These are phyloP conservation scores for Leucoagaricus sp. DNA, from an alignment of 1,284 basidiomycete genomes.

Conservation along the genomic window DNA sequence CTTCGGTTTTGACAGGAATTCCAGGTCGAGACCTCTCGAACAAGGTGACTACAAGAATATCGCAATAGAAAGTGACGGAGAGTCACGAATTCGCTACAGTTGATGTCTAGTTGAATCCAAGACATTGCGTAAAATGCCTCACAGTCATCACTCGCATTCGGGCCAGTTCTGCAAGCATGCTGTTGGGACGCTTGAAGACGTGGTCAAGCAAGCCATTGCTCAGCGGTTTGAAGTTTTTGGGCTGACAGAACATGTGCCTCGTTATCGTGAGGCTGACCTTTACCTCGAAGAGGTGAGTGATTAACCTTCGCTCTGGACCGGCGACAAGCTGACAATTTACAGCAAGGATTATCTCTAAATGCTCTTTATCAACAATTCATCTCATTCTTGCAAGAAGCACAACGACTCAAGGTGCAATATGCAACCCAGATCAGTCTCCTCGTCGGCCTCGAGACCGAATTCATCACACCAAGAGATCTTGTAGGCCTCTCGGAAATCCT, in stretches of 20 bases:
- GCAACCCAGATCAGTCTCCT: conserved; percentile 72
- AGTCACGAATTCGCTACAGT: too few species aligned
- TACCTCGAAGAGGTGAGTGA: conserved; percentile 96
- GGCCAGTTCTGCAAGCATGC: conserved; percentile 98
- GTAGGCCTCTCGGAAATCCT: conserved; percentile 56
- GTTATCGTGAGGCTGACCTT: conserved; percentile 78
- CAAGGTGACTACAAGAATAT: too few species aligned
- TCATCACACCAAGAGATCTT: conserved; percentile 73
- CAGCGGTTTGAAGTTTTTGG: conserved; percentile 86
- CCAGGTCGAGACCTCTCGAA: too few species aligned
- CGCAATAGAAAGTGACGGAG: too few species aligned
- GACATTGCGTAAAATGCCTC: conserved; percentile 58
- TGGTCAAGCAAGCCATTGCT: conserved; percentile 77
- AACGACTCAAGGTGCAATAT: conserved; percentile 66
- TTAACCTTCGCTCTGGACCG: background rate
- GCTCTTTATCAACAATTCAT: conserved; percentile 62
- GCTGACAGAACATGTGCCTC: conserved; percentile 93
- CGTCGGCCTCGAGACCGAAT: conserved; percentile 94
- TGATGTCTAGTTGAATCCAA: too few species aligned
- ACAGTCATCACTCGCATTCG: conserved; percentile 94
- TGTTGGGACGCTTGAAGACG: conserved; percentile 71
- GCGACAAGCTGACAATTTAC: conserved; percentile 4
- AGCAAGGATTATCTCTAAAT: conserved; percentile 52
- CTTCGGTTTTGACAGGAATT: too few species aligned
- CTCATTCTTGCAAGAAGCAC: conserved; percentile 75